phyloP scores from a whole-genome alignment of 495 filamentous ascomycete genomes.

The Aspergillus cristatus region DNA sequence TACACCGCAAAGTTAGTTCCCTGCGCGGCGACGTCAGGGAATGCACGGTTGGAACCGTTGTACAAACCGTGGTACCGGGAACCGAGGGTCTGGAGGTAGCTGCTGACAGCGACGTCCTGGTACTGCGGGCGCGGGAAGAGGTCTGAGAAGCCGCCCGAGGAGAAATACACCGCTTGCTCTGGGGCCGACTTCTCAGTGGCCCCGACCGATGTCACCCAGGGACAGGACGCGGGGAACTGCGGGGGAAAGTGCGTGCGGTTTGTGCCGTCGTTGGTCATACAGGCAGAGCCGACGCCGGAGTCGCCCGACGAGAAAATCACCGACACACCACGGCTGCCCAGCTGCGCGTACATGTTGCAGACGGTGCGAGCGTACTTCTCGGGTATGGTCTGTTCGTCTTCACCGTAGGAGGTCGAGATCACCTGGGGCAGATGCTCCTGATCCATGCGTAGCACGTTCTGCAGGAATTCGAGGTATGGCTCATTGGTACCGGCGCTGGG shows the following conservation, averaged over 20 bases:
- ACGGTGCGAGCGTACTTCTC: constrained; percentile 55
- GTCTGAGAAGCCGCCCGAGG: constrained; percentile 62
- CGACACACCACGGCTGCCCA: constrained; percentile 68
- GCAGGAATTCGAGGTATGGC: constrained; percentile 65
- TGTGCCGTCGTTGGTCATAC: constrained; percentile 56
- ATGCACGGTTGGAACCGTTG: constrained; percentile 56
- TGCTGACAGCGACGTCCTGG: constrained; percentile 47
- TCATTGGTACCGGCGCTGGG: constrained; percentile 54
- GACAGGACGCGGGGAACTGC: constrained; percentile 63
- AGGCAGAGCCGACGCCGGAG: constrained; percentile 57
- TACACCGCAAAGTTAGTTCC: constrained; percentile 43
- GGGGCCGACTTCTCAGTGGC: constrained; percentile 51
- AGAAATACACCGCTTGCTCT: constrained; percentile 47
- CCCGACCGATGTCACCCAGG: constrained; percentile 65
- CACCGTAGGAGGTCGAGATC: constrained; percentile 73
- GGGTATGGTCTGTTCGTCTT: constrained; percentile 68
- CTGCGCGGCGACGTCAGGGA: constrained; percentile 67
- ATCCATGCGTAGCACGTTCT: constrained; percentile 44
- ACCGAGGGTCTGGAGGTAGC: constrained; percentile 46
- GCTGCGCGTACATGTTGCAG: constrained; percentile 60
- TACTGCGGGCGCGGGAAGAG: constrained; percentile 52
- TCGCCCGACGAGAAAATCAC: constrained; percentile 67
- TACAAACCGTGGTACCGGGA: constrained; percentile 39
- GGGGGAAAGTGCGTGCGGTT: constrained; percentile 59
- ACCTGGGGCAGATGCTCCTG: constrained; percentile 56